Percentiles rank a stretch among this genome's conserved stretches.
phyloP scores from a whole-genome alignment of 352 stramenopile species.

The Globisporangium sylvaticum region DNA sequence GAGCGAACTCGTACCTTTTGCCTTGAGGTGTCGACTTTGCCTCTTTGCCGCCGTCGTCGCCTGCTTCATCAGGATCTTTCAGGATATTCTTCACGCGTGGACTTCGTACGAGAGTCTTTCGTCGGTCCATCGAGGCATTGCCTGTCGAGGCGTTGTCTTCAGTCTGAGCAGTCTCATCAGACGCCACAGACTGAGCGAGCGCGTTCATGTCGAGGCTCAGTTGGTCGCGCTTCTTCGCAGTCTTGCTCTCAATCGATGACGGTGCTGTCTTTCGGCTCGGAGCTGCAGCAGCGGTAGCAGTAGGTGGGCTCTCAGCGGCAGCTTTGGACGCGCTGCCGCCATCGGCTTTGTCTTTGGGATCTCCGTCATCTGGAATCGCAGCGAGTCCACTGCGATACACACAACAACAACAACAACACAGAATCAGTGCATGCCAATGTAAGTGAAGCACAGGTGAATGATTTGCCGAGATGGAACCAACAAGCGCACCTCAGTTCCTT shows the following conservation, averaged over 20 bases:
- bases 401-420: background rate
- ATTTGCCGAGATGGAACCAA: too few relatives aligned
- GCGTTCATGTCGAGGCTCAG: constrained; percentile 7
- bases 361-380: constrained; percentile 4
- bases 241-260: background rate
- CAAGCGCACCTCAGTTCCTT: constrained; percentile 3
- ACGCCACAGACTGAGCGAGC: background rate
- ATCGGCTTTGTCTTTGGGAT: background rate
- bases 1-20: background rate
- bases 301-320: background rate
- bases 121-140: background rate
- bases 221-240: background rate
- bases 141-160: background rate
- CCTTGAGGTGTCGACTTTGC: background rate
- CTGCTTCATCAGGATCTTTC: background rate
- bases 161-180: background rate
- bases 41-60: background rate
- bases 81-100: constrained; percentile 9
- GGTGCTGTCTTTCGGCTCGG: background rate
- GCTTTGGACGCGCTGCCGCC: background rate
- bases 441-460: too few relatives aligned
- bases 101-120: constrained; percentile 8
- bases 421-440: background rate
- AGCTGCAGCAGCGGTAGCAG: background rate
- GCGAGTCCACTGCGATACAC: background rate